phyloP scores from a whole-genome alignment of 179 eudicot genomes.

The Spinacia oleracea region DNA sequence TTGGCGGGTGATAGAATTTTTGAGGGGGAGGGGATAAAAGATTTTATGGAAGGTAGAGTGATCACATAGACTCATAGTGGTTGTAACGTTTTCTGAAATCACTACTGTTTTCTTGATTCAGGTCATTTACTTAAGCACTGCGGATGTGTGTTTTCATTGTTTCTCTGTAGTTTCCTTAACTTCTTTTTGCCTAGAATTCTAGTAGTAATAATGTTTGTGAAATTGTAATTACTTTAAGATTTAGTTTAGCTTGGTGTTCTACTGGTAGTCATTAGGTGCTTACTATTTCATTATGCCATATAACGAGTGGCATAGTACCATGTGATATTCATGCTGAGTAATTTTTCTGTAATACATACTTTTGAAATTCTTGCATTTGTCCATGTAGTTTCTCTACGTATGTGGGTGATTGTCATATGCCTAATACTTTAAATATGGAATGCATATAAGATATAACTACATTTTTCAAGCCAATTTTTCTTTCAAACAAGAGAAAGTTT shows the following conservation, averaged over 20 bases:
- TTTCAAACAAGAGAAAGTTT: not conserved
- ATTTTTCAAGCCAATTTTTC: not conserved
- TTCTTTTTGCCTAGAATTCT: not conserved
- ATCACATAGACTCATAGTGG: no score
- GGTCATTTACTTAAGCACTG: not conserved
- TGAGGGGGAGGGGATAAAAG: not conserved
- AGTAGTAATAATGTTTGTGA: not conserved
- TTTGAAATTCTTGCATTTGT: not conserved
- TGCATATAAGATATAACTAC: no score
- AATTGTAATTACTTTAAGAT: not conserved
- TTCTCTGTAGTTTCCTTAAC: not conserved
- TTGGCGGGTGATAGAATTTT: not conserved
- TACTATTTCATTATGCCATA: no score
- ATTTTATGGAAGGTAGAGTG: not conserved
- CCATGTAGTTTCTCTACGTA: not conserved
- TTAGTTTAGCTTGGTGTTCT: not conserved
- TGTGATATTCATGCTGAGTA: not conserved
- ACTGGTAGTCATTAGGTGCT: not conserved
- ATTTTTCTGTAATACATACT: not conserved
- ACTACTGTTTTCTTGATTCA: not conserved
- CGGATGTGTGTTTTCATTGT: not conserved
- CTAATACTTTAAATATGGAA: not conserved
- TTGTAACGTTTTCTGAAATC: not conserved
- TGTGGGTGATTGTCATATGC: not conserved
- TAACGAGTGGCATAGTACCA: not conserved